Conservation (phyloP, 345 rosid genomes). For the Geranium brycei region DNA sequence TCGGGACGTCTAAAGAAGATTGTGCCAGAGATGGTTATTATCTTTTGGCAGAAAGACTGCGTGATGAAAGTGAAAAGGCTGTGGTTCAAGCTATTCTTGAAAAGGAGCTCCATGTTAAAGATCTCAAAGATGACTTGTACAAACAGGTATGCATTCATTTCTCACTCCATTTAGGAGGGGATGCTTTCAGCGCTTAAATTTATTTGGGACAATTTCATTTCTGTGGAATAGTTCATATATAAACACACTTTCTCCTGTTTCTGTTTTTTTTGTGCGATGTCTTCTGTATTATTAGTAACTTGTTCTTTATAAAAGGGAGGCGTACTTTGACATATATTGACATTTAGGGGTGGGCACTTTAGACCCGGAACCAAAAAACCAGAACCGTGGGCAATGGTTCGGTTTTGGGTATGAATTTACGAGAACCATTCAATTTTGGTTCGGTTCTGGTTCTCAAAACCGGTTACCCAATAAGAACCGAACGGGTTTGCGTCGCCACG, state of each 20-base stretch:
- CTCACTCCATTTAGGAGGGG: background rate
- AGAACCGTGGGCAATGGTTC: too few species aligned
- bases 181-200: background rate
- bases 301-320: background rate
- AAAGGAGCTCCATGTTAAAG: conserved; percentile 47
- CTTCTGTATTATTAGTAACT: background rate
- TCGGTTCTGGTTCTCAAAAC: too few species aligned
- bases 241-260: background rate
- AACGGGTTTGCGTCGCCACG: too few species aligned
- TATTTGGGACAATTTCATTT: background rate
- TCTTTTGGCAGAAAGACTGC: conserved; percentile 84
- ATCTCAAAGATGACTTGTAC: conserved; percentile 55
- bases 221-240: background rate
- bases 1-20: conserved; percentile 59
- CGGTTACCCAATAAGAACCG: too few species aligned
- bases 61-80: conserved; percentile 64
- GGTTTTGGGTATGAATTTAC: too few species aligned
- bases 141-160: conserved; percentile 30
- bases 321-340: too few species aligned
- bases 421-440: too few species aligned
- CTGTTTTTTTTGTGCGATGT: background rate
- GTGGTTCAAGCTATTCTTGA: conserved; percentile 72
- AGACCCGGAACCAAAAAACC: too few species aligned
- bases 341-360: too few species aligned
- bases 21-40: conserved; percentile 87